These are phyloP conservation scores for Escallonia rubra DNA, from an alignment of 129 eudicot genomes.

Conservation along the genomic window DNA sequence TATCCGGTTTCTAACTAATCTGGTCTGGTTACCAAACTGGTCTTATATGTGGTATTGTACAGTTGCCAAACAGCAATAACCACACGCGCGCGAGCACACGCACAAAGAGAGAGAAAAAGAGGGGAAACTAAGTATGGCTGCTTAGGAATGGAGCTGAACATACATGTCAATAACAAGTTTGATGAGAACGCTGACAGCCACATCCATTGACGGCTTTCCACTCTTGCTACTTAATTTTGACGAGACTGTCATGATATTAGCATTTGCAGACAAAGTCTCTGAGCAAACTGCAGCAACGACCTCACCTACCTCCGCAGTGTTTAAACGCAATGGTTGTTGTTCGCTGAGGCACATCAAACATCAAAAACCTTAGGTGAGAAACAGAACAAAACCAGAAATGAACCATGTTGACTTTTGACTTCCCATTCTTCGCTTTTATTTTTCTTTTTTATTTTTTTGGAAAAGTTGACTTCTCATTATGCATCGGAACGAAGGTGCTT, in stretches of 20 bases:
- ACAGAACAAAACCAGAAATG: constrained; percentile 1
- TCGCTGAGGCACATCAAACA: constrained; percentile 50
- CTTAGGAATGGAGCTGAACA: constrained; percentile 20
- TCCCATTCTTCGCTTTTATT: neutral
- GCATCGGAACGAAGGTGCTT: neutral
- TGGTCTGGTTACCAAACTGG: neutral
- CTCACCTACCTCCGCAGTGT: constrained; percentile 79
- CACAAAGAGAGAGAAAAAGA: neutral
- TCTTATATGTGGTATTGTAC: neutral
- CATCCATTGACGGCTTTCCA: constrained; percentile 95
- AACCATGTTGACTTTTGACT: neutral
- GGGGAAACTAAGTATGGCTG: neutral
- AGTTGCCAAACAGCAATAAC: neutral
- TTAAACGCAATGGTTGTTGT: constrained; percentile 82
- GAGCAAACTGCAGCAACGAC: constrained; percentile 93
- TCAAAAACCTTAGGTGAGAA: constrained; percentile 16
- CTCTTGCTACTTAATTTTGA: constrained; percentile 68
- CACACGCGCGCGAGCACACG: neutral
- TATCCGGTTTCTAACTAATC: neutral
- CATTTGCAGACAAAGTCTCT: constrained; percentile 51
- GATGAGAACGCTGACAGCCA: constrained; percentile 96
- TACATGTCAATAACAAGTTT: constrained; percentile 99
- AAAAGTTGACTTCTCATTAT: too few species aligned
- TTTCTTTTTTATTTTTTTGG: too few species aligned
- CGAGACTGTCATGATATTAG: constrained; percentile 59